Conservation (phyloP, 768 basidiomycete genomes). For the Lactarius psammicola region DNA sequence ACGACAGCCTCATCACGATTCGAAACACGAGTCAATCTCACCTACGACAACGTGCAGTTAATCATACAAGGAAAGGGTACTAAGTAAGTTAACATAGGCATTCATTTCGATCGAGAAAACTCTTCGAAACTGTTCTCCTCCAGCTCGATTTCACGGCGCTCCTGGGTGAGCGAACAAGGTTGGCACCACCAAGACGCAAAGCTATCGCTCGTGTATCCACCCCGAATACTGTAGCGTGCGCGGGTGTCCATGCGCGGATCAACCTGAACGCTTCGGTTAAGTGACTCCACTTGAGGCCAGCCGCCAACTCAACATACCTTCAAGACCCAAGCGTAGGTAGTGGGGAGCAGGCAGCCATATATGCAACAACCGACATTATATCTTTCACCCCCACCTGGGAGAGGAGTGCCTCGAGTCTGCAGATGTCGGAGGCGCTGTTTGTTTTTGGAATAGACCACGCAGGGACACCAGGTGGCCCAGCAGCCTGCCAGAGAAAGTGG, state of each 20-base stretch:
- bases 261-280: slow-evolving; percentile 26
- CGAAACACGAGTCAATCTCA: not conserved
- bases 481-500: slow-evolving; percentile 32
- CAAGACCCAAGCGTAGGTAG: slow-evolving; percentile 37
- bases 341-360: slow-evolving; percentile 35
- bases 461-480: slow-evolving; percentile 42
- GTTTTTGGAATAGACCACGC: slow-evolving; percentile 42
- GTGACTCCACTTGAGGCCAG: not conserved
- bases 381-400: slow-evolving; percentile 40
- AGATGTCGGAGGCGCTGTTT: slow-evolving; percentile 43
- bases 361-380: slow-evolving; percentile 41
- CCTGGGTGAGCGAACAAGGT: slow-evolving; percentile 50
- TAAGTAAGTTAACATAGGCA: too few species aligned
- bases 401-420: slow-evolving; percentile 37
- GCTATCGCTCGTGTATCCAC: slow-evolving; percentile 43
- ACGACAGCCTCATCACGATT: not conserved
- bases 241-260: slow-evolving; percentile 41
- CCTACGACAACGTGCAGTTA: not conserved
- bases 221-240: slow-evolving; percentile 47
- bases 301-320: slow-evolving; percentile 15
- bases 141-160: slow-evolving; percentile 45
- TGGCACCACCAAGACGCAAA: slow-evolving; percentile 42
- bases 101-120: not conserved
- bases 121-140: slow-evolving; percentile 42
- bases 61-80: not conserved